Conservation (phyloP, 108 stramenopile genomes). For the Pseudonitzschia multistriata region DNA sequence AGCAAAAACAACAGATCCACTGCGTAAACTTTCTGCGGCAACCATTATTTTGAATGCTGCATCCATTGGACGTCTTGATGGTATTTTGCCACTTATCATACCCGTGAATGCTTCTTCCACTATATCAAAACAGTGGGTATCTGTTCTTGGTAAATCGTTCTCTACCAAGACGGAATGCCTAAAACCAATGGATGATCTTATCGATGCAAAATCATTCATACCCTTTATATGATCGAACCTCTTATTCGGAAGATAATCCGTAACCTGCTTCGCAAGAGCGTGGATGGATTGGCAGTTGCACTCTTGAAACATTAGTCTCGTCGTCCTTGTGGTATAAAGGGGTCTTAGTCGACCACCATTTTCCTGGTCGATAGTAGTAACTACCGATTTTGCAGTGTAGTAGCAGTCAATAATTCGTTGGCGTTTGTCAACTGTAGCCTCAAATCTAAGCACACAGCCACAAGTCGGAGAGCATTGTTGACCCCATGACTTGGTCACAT, state of each 20-base stretch:
- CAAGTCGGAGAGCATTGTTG: constrained; percentile 80
- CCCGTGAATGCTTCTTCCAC: constrained; percentile 76
- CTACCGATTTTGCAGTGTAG: constrained; percentile 68
- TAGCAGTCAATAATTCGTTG: constrained; percentile 36
- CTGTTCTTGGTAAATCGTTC: constrained; percentile 32
- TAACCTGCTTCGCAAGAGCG: constrained; percentile 46
- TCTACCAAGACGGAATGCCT: constrained; percentile 59
- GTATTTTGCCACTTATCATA: constrained; percentile 46
- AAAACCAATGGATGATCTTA: constrained; percentile 60
- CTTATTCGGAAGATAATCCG: constrained; percentile 41
- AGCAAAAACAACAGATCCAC: background rate
- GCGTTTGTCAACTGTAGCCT: constrained; percentile 42
- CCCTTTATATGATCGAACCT: constrained; percentile 39
- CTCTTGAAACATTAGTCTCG: constrained; percentile 57
- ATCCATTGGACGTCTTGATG: constrained; percentile 24
- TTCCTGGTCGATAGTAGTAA: constrained; percentile 32
- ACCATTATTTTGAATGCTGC: constrained; percentile 16
- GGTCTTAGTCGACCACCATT: constrained; percentile 32
- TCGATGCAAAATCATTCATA: constrained; percentile 46
- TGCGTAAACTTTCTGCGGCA: constrained; percentile 13
- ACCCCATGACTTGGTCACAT: constrained; percentile 50
- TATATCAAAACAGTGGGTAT: constrained; percentile 73
- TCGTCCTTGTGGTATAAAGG: constrained; percentile 30
- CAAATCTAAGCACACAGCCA: constrained; percentile 78
- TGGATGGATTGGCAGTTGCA: constrained; percentile 77